Percentiles rank a stretch among this genome's conserved stretches.
phyloP scores from a whole-genome alignment of 768 basidiomycete species.

The Suillus clintonianus region DNA sequence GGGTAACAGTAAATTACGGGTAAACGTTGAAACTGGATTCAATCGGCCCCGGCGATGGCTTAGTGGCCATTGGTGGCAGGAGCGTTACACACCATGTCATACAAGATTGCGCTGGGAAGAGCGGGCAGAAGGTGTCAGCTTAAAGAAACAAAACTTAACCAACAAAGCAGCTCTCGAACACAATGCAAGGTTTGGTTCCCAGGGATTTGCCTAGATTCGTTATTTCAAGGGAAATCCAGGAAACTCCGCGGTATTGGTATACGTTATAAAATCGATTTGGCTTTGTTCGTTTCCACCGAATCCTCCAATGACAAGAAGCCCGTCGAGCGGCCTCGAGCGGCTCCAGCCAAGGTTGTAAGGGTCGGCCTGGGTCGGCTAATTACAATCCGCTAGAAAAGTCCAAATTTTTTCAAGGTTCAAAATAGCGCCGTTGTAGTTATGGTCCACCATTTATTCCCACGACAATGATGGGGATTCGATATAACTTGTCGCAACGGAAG shows the following conservation, averaged over 20 bases:
- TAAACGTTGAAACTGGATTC: not conserved
- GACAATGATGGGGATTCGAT: conserved; percentile 19
- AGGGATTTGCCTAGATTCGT: not conserved
- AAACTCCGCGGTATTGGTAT: not conserved
- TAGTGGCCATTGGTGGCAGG: not conserved
- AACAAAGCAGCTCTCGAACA: not conserved
- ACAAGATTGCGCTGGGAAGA: conserved; percentile 8
- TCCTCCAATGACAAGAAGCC: conserved; percentile 1
- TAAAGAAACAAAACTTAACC: not conserved
- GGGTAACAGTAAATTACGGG: not conserved
- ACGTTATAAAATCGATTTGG: not conserved
- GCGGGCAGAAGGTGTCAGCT: not conserved
- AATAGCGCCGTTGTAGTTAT: not conserved
- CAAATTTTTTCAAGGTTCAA: not conserved
- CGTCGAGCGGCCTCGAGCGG: not conserved
- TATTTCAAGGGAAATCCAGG: not conserved
- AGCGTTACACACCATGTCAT: conserved; percentile 1
- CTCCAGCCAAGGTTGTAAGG: not conserved
- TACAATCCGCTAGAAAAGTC: not conserved
- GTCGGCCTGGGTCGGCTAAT: not conserved
- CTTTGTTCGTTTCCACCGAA: not conserved
- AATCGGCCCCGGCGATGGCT: not conserved
- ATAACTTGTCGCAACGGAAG: conserved; percentile 33
- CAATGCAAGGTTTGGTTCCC: not conserved
- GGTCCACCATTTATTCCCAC: conserved; percentile 23